phyloP scores from a whole-genome alignment of 306 rosid genomes.

The Cercis canadensis region DNA sequence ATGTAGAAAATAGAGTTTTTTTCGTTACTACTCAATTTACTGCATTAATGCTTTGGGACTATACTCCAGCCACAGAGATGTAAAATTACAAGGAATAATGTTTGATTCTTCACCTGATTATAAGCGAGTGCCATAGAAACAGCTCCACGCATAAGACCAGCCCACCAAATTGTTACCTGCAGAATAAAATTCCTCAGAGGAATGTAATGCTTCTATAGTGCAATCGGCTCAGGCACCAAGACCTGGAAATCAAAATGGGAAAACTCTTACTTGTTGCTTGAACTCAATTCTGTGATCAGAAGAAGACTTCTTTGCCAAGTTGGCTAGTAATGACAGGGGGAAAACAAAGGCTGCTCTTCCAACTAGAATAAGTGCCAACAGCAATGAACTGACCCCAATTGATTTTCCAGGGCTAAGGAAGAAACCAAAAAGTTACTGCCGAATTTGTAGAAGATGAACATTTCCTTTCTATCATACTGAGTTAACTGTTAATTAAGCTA shows the following conservation, averaged over 20 bases:
- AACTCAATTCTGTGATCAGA: constrained; percentile 59
- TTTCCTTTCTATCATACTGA: neutral
- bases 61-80: constrained; percentile 3
- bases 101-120: constrained; percentile 72
- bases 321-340: constrained; percentile 82
- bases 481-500: neutral
- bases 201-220: neutral
- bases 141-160: constrained; percentile 99
- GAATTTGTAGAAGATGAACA: constrained; percentile 2
- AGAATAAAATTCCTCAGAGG: constrained; percentile 18
- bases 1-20: constrained; percentile 7
- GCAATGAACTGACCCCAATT: constrained; percentile 79
- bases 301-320: constrained; percentile 75
- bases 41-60: neutral
- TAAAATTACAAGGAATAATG: constrained; percentile 22
- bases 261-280: constrained; percentile 80
- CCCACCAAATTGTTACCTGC: constrained; percentile 98
- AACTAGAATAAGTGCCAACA: constrained; percentile 78
- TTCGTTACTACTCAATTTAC: neutral
- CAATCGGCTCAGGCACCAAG: neutral
- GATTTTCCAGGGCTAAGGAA: constrained; percentile 79
- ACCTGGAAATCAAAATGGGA: constrained; percentile 5
- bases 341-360: constrained; percentile 99
- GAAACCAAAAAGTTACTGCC: constrained; percentile 36
- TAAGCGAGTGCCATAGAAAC: constrained; percentile 97